phyloP scores from a whole-genome alignment of 306 rosid genomes.

The Quillaja saponaria region DNA sequence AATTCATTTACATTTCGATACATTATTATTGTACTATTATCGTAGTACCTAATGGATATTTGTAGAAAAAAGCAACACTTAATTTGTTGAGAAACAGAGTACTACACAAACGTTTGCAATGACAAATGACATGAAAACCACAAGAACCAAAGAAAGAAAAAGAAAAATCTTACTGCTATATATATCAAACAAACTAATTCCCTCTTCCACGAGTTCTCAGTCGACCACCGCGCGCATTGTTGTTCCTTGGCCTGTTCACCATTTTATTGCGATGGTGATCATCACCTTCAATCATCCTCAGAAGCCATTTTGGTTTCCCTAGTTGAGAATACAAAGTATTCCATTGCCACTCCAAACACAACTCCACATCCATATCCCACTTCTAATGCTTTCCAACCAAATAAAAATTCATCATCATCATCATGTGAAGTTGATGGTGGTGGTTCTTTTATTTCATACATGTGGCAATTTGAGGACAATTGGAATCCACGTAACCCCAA shows the following conservation, averaged over 20 bases:
- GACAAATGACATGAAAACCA: no score
- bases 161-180: no score
- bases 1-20: no score
- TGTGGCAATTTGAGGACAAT: slow-evolving; percentile 16
- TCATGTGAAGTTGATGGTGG: neutral
- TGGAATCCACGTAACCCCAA: slow-evolving; percentile 36
- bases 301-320: slow-evolving; percentile 3
- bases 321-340: slow-evolving; percentile 9
- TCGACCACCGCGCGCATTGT: neutral
- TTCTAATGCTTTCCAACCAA: slow-evolving; percentile 34
- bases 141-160: no score
- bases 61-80: no score
- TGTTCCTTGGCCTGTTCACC: neutral
- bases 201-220: slow-evolving; percentile 2
- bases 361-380: slow-evolving; percentile 39
- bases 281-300: neutral
- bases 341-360: slow-evolving; percentile 26
- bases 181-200: no score
- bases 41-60: no score
- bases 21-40: no score
- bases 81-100: no score
- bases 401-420: neutral
- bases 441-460: neutral
- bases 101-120: no score
- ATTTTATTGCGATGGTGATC: neutral